These are phyloP conservation scores for Chlamydomonas schloesseri DNA, from an alignment of 139 green algal genomes.

Conservation along the genomic window DNA sequence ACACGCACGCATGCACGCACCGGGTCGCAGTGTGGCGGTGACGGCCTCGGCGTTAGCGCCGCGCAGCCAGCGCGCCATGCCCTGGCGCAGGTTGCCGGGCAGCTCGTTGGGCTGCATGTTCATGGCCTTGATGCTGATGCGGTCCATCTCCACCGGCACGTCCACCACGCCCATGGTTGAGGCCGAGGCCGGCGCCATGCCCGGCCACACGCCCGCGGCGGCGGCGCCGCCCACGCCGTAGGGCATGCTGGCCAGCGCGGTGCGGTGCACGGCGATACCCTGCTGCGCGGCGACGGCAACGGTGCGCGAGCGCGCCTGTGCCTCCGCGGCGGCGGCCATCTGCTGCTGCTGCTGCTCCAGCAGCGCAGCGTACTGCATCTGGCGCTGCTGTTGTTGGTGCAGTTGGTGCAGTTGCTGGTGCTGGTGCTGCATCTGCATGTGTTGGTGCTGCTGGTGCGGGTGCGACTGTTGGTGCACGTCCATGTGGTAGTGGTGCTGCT, in stretches of 20 bases:
- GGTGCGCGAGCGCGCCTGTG: background rate
- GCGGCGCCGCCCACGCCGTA: background rate
- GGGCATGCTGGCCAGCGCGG: background rate
- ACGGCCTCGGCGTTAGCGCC: background rate
- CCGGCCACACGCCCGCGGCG: background rate
- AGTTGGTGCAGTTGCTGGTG: background rate
- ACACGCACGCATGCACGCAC: no score
- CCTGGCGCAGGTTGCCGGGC: slow-evolving; percentile 4
- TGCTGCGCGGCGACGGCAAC: slow-evolving; percentile 20
- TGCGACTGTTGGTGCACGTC: no score
- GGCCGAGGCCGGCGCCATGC: background rate
- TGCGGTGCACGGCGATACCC: slow-evolving; percentile 16
- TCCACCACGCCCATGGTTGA: no score
- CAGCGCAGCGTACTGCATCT: background rate
- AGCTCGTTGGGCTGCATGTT: slow-evolving; percentile 30
- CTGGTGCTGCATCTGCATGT: background rate
- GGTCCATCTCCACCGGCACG: slow-evolving; percentile 5
- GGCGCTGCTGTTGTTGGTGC: background rate
- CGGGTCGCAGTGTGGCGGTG: slow-evolving; percentile 23
- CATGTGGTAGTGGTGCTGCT: background rate
- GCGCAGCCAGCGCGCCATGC: slow-evolving; percentile 22
- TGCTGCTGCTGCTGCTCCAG: slow-evolving; percentile 3
- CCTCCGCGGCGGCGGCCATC: background rate
- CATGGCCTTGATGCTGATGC: slow-evolving; percentile 33
- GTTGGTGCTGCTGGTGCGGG: background rate